These are phyloP conservation scores for Limnanthes douglasii DNA, from an alignment of 345 rosid genomes.

Conservation along the genomic window DNA sequence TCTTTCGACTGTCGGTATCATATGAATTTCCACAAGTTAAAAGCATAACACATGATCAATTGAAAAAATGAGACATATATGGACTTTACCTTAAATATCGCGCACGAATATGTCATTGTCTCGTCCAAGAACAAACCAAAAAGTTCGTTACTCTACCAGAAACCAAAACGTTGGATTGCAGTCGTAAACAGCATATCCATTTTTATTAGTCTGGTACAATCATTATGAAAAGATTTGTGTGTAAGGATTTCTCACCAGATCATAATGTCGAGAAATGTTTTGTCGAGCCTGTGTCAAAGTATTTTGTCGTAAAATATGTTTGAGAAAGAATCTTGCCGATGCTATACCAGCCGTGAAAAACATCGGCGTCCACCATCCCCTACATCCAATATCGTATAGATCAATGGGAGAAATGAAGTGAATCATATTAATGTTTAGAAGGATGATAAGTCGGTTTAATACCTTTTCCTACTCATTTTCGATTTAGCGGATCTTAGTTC, in stretches of 20 bases:
- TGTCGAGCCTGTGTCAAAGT: conserved; percentile 90
- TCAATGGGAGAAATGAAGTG: too few species aligned
- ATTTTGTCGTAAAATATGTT: conserved; percentile 61
- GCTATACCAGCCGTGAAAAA: conserved; percentile 57
- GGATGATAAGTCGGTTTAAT: too few species aligned
- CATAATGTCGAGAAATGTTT: conserved; percentile 82
- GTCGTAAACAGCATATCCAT: too few species aligned
- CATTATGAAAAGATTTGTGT: too few species aligned
- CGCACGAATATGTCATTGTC: conserved; percentile 82
- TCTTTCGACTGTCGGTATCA: conserved; percentile 26
- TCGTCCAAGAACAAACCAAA: conserved; percentile 74
- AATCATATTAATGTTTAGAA: too few species aligned
- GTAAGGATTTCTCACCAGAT: conserved; percentile 63
- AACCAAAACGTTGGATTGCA: too few species aligned
- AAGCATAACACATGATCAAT: too few species aligned
- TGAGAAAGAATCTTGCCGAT: conserved; percentile 62
- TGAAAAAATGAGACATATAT: too few species aligned
- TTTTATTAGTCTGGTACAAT: too few species aligned
- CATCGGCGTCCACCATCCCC: conserved; percentile 99
- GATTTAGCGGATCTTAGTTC: conserved; percentile 26
- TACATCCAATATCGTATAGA: conserved; percentile 3
- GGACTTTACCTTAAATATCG: conserved; percentile 51
- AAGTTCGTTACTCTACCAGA: conserved; percentile 55
- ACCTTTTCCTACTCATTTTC: conserved; percentile 44
- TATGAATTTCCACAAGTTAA: neutral